These are phyloP conservation scores for Sporormia fimetaria DNA, from an alignment of 495 filamentous ascomycete species.

Conservation along the genomic window DNA sequence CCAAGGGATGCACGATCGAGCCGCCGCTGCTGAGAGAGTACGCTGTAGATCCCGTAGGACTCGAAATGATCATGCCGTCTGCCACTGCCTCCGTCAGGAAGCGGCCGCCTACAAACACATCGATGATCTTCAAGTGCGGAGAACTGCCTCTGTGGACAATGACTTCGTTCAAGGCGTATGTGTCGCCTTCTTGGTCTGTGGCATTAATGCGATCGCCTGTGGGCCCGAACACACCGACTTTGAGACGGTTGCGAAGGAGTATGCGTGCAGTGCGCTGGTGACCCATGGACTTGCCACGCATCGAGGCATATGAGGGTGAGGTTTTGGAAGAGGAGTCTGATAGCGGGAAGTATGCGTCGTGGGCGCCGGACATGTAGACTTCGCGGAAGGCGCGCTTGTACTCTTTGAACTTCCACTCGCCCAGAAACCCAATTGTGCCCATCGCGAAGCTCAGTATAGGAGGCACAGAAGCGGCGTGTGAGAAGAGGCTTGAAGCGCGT, in stretches of 20 bases:
- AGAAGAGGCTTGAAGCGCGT: constrained; percentile 82
- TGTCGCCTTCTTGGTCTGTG: constrained; percentile 33
- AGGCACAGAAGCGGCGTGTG: constrained; percentile 66
- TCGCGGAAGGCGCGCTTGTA: constrained; percentile 84
- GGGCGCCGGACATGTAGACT: constrained; percentile 82
- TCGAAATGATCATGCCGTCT: constrained; percentile 88
- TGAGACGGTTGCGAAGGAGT: constrained; percentile 73
- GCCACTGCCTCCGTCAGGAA: constrained; percentile 87
- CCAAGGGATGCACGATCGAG: constrained; percentile 89
- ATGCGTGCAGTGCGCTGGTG: constrained; percentile 58
- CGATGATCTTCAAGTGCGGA: constrained; percentile 81
- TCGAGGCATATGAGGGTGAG: constrained; percentile 54
- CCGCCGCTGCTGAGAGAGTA: constrained; percentile 88
- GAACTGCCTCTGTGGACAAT: constrained; percentile 82
- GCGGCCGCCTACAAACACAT: constrained; percentile 72
- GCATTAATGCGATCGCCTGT: constrained; percentile 14
- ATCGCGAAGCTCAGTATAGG: constrained; percentile 94
- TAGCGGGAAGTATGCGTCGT: constrained; percentile 32
- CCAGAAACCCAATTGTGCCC: constrained; percentile 89
- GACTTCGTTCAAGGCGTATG: constrained; percentile 92
- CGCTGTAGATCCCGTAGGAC: constrained; percentile 88
- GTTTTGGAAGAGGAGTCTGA: constrained; percentile 8
- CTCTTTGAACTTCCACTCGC: constrained; percentile 91
- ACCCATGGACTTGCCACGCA: constrained; percentile 77
- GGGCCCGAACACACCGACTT: constrained; percentile 43